Base-by-base conservation (phyloP, 495 filamentous ascomycete genomes). In the Aspergillus funiculosus region DNA sequence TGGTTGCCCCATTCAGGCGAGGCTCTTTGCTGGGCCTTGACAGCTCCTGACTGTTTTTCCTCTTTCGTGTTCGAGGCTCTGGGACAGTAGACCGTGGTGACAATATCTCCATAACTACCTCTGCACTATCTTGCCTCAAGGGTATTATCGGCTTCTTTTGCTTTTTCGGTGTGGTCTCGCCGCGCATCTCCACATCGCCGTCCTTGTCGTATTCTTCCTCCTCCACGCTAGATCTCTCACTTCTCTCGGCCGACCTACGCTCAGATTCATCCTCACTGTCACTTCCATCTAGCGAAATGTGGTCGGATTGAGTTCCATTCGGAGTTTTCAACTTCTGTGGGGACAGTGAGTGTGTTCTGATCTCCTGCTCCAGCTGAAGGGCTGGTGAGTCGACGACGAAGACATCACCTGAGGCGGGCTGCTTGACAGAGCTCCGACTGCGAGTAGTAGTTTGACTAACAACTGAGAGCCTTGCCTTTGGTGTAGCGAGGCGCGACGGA, bases 11-110 rank as follows among this genome's bases (percentile, higher is more conserved):
- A 19, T 57, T 40, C 18, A 64, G 25, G 5, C 61, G 62, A 15
- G 55, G 54, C 31, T 64, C 56, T 30, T 68, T 68, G 18, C 52
- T 57, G 0, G 63, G 51, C 4, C 22, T 25, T 1, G 47, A 22
- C 19, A 30, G 15, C n/a, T 57, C 57, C 3, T 25, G 15, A 25
- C 56, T 60, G 34, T 51, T 53, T 37, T 63, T 67, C 25, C 63
- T 53, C 44, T 67, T 67, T 15, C 53, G 55, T 13, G 50, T 50
- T 10, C 22, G 20, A 19, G 27, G 35, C 3, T 39, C 37, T 18
- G 3, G 30, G 5, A 17, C 28, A n/a, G 3, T 32, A 4, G 15
- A 11, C 3, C 28, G 15, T 27, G 20, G 10, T 10, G 25, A 4
- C 11, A 6, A 5, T 18, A 24, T 18, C 3, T 34, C 21, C 6